Base-by-base conservation (phyloP, 768 basidiomycete genomes). In the Daedalea quercina region DNA sequence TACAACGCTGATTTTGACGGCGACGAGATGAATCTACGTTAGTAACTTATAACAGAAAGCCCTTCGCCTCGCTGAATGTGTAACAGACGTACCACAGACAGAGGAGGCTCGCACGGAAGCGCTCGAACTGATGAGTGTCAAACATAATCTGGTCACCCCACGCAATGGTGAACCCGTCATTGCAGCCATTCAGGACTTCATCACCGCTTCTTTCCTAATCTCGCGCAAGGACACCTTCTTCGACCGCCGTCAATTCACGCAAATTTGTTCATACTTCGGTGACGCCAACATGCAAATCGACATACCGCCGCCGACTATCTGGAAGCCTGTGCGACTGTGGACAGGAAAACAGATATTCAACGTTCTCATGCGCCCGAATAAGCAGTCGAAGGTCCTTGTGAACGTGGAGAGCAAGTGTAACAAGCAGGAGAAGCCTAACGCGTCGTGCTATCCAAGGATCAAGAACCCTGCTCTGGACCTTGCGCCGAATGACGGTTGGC, bases 1-100 rank as follows among this genome's bases (percentile, higher is more conserved):
- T 98, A 97, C 71, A 97, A 97, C 65, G 96, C 96, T 46, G 96
- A 99, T 75, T 99, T 99, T 59, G 96, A 99, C 66, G 96, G 96
- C 56, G 96, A 99, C 66, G 96, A 99, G 68, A 99, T 99, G 96
- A 99, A 99, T 70, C 74, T 99, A 62, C 96, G 95, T 94, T 63
- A 62, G 90, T 69, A 8, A 9, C 25, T 66, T 13, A 48, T 20
- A 1, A 17, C n/a, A 9, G 20, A n/a, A 2, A n/a, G 13, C 8
- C 43, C 22, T 31, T 4, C 4, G 6, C 4, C 11, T 31, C 11
- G 28, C 42, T 31, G 19, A 24, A 3, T 45, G 24, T 11, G 15
- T 28, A 13, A 7, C 56, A 98, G 94, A 99, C 69, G 92, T 99
- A 1, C 96, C 96, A 0, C 96, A 99, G 69, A 99, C 96, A 0